phyloP scores from a whole-genome alignment of 495 filamentous ascomycete species.

The Penicillium turbatum region DNA sequence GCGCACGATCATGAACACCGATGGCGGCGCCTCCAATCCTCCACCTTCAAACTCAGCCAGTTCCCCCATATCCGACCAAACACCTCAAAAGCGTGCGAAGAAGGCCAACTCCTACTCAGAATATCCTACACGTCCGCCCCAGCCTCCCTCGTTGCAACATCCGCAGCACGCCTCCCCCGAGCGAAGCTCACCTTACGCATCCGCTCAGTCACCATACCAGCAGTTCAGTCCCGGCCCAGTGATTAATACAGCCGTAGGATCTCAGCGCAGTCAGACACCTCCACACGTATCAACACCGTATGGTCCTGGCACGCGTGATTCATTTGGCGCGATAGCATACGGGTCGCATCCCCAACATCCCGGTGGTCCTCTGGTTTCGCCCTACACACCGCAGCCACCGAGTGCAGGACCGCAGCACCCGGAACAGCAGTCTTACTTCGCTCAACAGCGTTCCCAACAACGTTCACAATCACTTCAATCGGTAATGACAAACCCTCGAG shows the following conservation, averaged over 20 bases:
- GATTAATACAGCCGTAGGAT: constrained; percentile 29
- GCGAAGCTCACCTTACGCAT: constrained; percentile 39
- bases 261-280: constrained; percentile 38
- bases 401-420: constrained; percentile 29
- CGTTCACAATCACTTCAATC: constrained; percentile 49
- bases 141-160: constrained; percentile 41
- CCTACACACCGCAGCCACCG: constrained; percentile 33
- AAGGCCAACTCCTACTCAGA: constrained; percentile 21
- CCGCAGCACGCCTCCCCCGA: constrained; percentile 39
- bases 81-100: constrained; percentile 32
- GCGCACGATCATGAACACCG: constrained; percentile 51
- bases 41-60: constrained; percentile 28
- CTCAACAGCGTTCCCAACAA: constrained; percentile 43
- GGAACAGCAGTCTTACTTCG: constrained; percentile 38
- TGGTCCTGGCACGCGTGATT: constrained; percentile 34
- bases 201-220: constrained; percentile 45
- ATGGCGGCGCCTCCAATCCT: constrained; percentile 36
- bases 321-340: constrained; percentile 31
- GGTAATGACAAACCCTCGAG: constrained; percentile 36
- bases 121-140: constrained; percentile 37
- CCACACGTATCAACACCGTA: constrained; percentile 32
- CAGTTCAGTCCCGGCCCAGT: constrained; percentile 34
- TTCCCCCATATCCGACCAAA: constrained; percentile 18
- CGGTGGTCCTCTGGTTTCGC: constrained; percentile 28
- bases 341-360: constrained; percentile 31